phyloP scores from a whole-genome alignment of 2,329 filamentous ascomycete species.

The Colletotrichum sp. region DNA sequence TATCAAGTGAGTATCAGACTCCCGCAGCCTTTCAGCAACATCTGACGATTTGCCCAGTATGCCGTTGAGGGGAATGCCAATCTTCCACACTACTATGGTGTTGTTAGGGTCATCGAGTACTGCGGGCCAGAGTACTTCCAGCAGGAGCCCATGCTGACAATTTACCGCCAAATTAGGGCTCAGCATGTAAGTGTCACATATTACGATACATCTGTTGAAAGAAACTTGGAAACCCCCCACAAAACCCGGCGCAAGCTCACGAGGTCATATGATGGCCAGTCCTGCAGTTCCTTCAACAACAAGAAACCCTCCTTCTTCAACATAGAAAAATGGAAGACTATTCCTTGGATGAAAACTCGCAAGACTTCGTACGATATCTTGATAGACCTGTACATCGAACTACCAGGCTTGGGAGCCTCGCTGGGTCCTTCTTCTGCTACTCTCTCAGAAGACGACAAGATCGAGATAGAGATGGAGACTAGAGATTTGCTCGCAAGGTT shows the following conservation, averaged over 20 bases:
- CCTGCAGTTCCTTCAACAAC: not conserved
- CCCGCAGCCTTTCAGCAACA: not conserved
- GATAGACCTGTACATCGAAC: not conserved
- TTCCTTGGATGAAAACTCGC: not conserved
- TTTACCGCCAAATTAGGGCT: not conserved
- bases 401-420: not conserved
- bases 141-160: constrained; percentile 2
- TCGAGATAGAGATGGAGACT: not conserved
- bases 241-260: not conserved
- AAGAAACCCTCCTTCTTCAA: not conserved
- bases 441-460: not conserved
- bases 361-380: not conserved
- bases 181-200: not conserved
- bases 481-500: not conserved
- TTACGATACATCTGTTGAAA: not conserved
- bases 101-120: not conserved
- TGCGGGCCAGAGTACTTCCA: constrained; percentile 10
- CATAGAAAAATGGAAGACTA: not conserved
- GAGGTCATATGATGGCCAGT: not conserved
- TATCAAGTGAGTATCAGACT: not conserved
- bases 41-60: not conserved
- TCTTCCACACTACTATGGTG: constrained; percentile 2
- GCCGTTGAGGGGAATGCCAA: not conserved
- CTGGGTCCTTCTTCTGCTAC: not conserved
- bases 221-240: not conserved